phyloP scores from a whole-genome alignment of 2,329 filamentous ascomycete genomes.

The Ophiostoma ips region DNA sequence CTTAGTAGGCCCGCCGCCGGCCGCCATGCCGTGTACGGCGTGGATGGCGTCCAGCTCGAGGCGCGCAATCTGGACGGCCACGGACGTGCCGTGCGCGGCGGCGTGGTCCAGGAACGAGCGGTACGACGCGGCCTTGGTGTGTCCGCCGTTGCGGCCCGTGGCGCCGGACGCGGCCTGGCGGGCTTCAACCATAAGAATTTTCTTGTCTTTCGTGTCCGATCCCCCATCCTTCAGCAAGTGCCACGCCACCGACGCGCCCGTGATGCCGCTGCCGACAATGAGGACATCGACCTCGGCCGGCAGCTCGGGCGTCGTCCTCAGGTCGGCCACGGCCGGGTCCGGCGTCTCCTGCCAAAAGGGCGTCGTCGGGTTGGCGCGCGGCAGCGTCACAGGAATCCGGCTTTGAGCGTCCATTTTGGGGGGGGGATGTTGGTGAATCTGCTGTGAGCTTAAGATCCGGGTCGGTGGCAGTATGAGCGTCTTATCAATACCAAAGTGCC shows the following conservation, averaged over 20 bases:
- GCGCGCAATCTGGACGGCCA: slow-evolving; percentile 35
- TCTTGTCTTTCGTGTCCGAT: no score
- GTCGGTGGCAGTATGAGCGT: neutral
- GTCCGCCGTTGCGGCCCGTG: slow-evolving; percentile 43
- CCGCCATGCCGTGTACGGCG: slow-evolving; percentile 40
- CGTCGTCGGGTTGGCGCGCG: slow-evolving; percentile 34
- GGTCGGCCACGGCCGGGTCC: slow-evolving; percentile 35
- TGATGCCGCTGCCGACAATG: slow-evolving; percentile 51
- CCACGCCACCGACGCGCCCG: slow-evolving; percentile 44
- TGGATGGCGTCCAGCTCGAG: slow-evolving; percentile 40
- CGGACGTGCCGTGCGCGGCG: slow-evolving; percentile 28
- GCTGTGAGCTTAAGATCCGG: no score
- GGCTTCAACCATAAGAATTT: slow-evolving; percentile 49
- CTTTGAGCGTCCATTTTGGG: neutral
- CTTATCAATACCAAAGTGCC: neutral
- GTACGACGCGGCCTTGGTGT: slow-evolving; percentile 30
- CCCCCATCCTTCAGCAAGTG: slow-evolving; percentile 30
- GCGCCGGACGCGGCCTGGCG: slow-evolving; percentile 52
- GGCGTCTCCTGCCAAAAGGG: slow-evolving; percentile 49
- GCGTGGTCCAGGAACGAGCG: slow-evolving; percentile 36
- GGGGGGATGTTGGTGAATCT: no score
- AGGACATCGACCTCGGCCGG: slow-evolving; percentile 42
- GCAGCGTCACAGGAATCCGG: slow-evolving; percentile 24
- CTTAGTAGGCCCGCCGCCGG: slow-evolving; percentile 22
- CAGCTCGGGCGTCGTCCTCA: slow-evolving; percentile 33